Conservation (phyloP, 257 asterid genomes). For the Nicotiana paniculata region DNA sequence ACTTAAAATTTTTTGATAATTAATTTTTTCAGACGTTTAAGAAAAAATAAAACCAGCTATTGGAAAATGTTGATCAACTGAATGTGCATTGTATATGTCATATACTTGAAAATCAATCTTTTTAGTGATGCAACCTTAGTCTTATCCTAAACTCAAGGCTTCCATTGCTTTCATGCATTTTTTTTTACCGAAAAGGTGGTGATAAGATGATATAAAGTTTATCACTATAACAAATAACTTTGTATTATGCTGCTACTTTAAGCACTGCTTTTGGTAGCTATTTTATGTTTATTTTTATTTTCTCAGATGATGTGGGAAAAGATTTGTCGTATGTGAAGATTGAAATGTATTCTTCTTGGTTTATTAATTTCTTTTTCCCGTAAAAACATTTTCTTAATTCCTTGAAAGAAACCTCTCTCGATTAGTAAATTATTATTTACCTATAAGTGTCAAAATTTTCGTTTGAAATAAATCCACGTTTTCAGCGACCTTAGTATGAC, state of each 20-base stretch:
- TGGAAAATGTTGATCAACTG: not conserved
- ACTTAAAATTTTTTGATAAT: not conserved
- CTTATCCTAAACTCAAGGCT: constrained; percentile 18
- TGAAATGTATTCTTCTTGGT: not conserved
- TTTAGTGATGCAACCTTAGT: not conserved
- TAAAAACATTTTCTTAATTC: not conserved
- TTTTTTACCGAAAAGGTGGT: not conserved
- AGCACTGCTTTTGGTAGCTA: not conserved
- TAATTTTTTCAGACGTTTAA: not conserved
- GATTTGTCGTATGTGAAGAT: not conserved
- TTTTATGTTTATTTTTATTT: not conserved
- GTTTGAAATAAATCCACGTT: not conserved
- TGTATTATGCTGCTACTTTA: not conserved
- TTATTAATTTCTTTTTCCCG: not conserved
- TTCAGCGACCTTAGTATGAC: not conserved
- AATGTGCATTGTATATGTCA: not conserved
- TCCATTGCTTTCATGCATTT: constrained; percentile 5
- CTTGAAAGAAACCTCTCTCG: not conserved
- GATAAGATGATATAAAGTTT: constrained; percentile 10
- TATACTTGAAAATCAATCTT: not conserved
- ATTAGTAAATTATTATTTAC: not conserved
- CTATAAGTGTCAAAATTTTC: not conserved
- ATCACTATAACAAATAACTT: not conserved
- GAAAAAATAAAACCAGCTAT: not conserved
- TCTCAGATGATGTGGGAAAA: not conserved